A percentile compares a stretch with the other conserved stretches of the same genome.
phyloP scores from a whole-genome alignment of 106 monocot species.

The Dioscorea zingiberensis region DNA sequence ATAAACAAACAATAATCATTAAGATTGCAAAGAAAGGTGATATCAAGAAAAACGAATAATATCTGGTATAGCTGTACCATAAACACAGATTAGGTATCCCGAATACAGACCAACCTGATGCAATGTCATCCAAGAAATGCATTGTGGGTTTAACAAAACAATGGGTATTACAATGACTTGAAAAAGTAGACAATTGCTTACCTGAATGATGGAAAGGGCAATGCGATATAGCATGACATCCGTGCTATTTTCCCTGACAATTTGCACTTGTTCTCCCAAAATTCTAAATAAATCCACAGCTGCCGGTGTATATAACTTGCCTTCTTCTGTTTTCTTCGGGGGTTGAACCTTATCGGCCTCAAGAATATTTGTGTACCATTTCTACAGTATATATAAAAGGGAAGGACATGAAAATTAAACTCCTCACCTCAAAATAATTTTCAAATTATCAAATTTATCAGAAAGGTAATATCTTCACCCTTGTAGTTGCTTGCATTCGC shows the following conservation, averaged over 20 bases:
- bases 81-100: too few species aligned
- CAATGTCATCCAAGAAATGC: too few species aligned
- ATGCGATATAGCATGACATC: conserved; percentile 94
- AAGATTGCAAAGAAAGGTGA: too few species aligned
- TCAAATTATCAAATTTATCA: too few species aligned
- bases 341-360: conserved; percentile 93
- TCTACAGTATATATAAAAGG: conserved; percentile 37
- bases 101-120: too few species aligned
- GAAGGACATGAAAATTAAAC: not conserved
- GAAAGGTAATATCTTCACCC: conserved; percentile 23
- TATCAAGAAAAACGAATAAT: too few species aligned
- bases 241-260: conserved; percentile 92
- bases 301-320: conserved; percentile 90
- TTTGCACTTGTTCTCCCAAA: conserved; percentile 92
- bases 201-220: conserved; percentile 97
- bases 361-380: conserved; percentile 98
- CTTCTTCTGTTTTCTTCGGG: conserved; percentile 97
- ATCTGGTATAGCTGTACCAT: too few species aligned
- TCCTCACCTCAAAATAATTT: too few species aligned
- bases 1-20: too few species aligned
- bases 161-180: too few species aligned
- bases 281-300: conserved; percentile 98
- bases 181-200: not conserved
- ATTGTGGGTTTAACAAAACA: too few species aligned
- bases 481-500: conserved; percentile 88